These are phyloP conservation scores for Gaillardinia entomophila DNA, from an alignment of 805 yeast genomes.

Conservation along the genomic window DNA sequence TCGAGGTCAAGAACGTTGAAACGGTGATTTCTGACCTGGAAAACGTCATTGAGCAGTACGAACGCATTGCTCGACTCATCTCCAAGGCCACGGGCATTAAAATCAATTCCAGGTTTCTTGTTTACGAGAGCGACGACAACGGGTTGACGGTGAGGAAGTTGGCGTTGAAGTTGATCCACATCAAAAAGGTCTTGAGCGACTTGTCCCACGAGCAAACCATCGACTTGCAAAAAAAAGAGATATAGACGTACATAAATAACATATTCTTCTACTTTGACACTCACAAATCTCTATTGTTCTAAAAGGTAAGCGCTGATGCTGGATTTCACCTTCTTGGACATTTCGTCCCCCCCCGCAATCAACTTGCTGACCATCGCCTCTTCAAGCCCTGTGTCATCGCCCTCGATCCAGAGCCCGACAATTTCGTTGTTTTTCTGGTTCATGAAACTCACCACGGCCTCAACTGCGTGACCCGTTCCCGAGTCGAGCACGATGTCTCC, in stretches of 20 bases:
- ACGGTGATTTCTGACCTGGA: constrained; percentile 20
- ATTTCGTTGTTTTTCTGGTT: constrained; percentile 52
- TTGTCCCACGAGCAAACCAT: constrained; percentile 24
- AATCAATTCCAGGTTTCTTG: constrained; percentile 11
- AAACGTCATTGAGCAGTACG: constrained; percentile 24
- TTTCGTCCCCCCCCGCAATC: constrained; percentile 39
- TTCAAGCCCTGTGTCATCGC: constrained; percentile 18
- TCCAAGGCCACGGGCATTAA: constrained; percentile 18
- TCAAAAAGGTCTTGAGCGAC: constrained; percentile 17
- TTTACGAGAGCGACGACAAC: constrained; percentile 12
- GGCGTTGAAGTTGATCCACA: constrained; percentile 17
- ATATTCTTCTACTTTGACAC: no score
- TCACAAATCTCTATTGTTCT: neutral
- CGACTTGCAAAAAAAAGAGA: constrained; percentile 8
- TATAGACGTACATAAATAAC: neutral
- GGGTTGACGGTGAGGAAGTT: constrained; percentile 13
- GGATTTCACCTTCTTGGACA: constrained; percentile 38
- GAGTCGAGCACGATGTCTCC: neutral
- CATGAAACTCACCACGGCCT: constrained; percentile 41
- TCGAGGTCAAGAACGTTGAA: constrained; percentile 16
- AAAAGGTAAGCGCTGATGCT: constrained; percentile 42
- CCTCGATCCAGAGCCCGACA: constrained; percentile 52
- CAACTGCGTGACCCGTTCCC: neutral
- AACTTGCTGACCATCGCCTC: constrained; percentile 18
- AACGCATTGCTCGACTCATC: constrained; percentile 15